Evolutionary conservation across 2,329 filamentous ascomycete species (phyloP), one percentile per base, ranked within the genome.

Genomic region (Trichoderma brevicompactum): DNA sequence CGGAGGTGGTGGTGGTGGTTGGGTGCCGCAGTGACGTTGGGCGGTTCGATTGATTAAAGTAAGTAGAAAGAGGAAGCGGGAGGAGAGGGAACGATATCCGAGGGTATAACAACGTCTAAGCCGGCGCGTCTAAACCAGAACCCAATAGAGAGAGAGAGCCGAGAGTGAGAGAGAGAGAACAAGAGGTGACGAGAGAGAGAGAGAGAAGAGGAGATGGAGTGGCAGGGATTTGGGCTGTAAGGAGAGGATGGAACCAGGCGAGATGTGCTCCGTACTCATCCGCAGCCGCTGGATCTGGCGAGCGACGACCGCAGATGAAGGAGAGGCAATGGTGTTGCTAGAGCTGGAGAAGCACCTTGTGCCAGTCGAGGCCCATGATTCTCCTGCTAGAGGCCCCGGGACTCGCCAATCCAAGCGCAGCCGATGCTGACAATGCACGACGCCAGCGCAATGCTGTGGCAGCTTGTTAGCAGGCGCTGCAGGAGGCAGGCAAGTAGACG

Each of bases 61-160:
- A 74, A 69, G 70, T 28, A 28, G 23, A 28, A 28, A 68, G 74
- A 73, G 70, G 62, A 73, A 68, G 69, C 69, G 70, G 66, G 56
- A 53, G 36, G 41, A 59, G 53, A 59, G 53, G 53, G 66, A 28
- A 64, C 36, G 52, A 63, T 66, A 67, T 66, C 64, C 63, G 60
- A 60, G 67, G 67, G 68, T 67, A 71, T 70, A 69, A 70, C 59
- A 67, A 71, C 73, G 74, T 79, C 77, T 79, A 79, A 78, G 76
- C 73, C 76, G 73, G 74, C 71, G 74, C 74, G 74, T 79, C 77
- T 79, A 79, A 68, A 76, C 70, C 73, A 73, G 72, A 72, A 72
- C 72, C 72, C 71, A 73, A 76, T 54, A 67, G 68, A 69, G 59
- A 67, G 46, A 49, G 23, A 23, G 15, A 49, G 56, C 17, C 34